Conservation (phyloP, 2,329 filamentous ascomycete genomes). For the Trichoderma sp. region DNA sequence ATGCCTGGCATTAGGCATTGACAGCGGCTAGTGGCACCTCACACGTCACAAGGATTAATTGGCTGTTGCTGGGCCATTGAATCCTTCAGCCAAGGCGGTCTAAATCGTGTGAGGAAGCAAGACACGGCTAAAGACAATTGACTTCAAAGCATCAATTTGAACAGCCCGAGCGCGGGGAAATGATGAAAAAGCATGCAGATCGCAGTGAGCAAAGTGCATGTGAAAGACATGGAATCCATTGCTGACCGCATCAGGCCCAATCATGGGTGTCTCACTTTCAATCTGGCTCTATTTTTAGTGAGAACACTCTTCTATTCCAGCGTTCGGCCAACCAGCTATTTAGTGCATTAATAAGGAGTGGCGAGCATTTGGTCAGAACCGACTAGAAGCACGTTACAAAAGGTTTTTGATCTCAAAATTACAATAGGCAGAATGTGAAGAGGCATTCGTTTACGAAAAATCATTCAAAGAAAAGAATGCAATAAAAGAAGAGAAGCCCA, state of each 20-base stretch:
- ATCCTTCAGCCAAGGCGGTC: background rate
- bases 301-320: background rate
- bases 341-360: background rate
- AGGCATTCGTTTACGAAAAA: background rate
- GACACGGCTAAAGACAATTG: background rate
- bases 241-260: background rate
- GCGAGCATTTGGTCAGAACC: background rate
- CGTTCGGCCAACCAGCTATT: background rate
- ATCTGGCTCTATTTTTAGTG: background rate
- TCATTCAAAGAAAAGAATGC: background rate
- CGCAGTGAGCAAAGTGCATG: background rate
- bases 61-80: background rate
- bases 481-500: background rate
- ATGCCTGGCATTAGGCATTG: background rate
- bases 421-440: background rate
- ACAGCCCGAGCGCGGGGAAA: background rate
- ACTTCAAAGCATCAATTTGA: background rate
- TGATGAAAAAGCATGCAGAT: background rate
- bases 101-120: too few species aligned
- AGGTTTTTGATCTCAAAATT: background rate
- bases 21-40: background rate
- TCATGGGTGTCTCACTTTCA: background rate
- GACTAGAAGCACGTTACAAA: background rate
- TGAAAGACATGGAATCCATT: background rate
- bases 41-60: background rate